Percentiles rank a stretch among this genome's conserved stretches.
Conservation (phyloP, 148 eudicot genomes). For the Chenopodium berlandieri region DNA sequence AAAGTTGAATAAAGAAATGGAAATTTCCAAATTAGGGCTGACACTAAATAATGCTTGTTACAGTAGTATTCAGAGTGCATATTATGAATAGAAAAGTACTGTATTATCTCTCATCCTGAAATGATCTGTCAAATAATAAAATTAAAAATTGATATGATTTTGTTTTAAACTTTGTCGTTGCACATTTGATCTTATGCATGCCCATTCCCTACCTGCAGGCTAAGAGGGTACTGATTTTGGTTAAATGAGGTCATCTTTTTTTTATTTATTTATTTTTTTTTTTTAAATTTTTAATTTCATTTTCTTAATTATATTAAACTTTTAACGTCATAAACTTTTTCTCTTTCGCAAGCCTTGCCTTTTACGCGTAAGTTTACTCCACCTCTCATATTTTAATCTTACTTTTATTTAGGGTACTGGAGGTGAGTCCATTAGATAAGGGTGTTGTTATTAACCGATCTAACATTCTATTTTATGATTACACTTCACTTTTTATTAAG, state of each 20-base stretch:
- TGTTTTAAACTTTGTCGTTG: background rate
- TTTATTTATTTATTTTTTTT: too few species aligned
- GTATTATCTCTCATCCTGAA: background rate
- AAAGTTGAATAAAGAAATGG: background rate
- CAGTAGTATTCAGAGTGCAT: background rate
- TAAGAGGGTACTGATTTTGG: conserved; percentile 17
- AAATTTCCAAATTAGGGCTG: background rate
- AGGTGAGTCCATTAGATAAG: too few species aligned
- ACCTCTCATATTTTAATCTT: background rate
- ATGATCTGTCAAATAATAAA: background rate
- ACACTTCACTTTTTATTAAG: too few species aligned
- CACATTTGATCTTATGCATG: background rate
- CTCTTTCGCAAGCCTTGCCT: conserved; percentile 7
- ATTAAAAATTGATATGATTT: background rate
- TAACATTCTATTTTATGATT: too few species aligned
- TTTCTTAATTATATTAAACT: background rate
- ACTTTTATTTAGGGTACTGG: too few species aligned
- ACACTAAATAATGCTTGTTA: background rate
- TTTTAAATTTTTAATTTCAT: background rate
- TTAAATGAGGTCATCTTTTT: conserved; percentile 19
- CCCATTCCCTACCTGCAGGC: conserved; percentile 17
- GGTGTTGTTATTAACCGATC: too few species aligned
- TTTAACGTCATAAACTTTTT: conserved; percentile 7
- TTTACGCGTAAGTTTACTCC: background rate
- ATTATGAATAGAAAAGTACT: background rate